phyloP scores from a whole-genome alignment of 163 green algal species.

The Prototheca wickerhamii region DNA sequence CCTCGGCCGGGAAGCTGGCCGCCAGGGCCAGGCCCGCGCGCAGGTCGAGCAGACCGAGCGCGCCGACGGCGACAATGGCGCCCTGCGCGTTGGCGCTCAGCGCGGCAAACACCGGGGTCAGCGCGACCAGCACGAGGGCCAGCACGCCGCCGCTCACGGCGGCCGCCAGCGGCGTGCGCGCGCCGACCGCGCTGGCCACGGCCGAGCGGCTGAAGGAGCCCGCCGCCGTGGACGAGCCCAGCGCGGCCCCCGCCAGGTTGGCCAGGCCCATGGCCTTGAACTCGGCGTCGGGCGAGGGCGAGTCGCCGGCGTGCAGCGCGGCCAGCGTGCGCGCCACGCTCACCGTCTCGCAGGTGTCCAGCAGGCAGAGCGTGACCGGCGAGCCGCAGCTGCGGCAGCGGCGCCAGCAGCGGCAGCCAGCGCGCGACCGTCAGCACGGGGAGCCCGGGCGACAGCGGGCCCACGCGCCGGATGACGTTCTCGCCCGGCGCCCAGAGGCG shows the following conservation, averaged over 20 bases:
- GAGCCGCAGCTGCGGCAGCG: slow-evolving; percentile 30
- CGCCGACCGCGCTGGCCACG: slow-evolving; percentile 61
- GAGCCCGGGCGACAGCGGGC: slow-evolving; percentile 25
- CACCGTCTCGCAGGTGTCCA: slow-evolving; percentile 35
- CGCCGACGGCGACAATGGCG: no score
- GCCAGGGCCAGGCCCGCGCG: no score
- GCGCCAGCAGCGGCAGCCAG: slow-evolving; percentile 44
- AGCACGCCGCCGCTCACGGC: slow-evolving; percentile 4
- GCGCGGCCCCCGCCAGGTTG: slow-evolving; percentile 69
- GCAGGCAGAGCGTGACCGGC: slow-evolving; percentile 27
- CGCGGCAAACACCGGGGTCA: slow-evolving; percentile 68
- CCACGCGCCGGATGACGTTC: slow-evolving; percentile 1
- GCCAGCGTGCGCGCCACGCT: slow-evolving; percentile 51
- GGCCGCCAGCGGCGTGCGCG: slow-evolving; percentile 35
- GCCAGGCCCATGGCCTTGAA: slow-evolving; percentile 52
- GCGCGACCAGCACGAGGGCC: slow-evolving; percentile 36
- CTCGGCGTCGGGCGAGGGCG: slow-evolving; percentile 33
- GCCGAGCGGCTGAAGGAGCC: slow-evolving; percentile 68
- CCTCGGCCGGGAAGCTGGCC: no score
- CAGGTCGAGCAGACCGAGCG: no score
- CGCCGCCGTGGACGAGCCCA: slow-evolving; percentile 70
- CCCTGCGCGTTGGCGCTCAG: slow-evolving; percentile 43
- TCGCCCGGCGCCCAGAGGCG: slow-evolving; percentile 49
- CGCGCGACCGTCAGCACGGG: slow-evolving; percentile 31
- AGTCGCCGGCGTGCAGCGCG: slow-evolving; percentile 53